phyloP scores from a whole-genome alignment of 2,329 filamentous ascomycete genomes.

The Colletotrichum liaoningense region DNA sequence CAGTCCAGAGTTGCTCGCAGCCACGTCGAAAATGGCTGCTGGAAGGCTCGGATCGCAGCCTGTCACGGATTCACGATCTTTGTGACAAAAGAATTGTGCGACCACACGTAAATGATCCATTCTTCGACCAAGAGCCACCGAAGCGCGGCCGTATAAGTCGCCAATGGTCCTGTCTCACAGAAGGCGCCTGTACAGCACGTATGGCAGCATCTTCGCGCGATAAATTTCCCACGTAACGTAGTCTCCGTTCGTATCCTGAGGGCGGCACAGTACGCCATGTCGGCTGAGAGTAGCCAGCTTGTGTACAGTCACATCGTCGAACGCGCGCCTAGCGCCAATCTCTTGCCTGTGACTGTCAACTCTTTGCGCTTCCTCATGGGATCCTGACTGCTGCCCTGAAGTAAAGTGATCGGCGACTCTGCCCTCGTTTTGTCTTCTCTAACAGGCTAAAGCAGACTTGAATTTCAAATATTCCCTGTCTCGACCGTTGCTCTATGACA shows the following conservation, averaged over 20 bases:
- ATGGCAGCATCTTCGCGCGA: not conserved
- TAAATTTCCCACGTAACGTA: not conserved
- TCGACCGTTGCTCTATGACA: not conserved
- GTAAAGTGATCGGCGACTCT: not conserved
- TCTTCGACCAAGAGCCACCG: not conserved
- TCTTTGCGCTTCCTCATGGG: not conserved
- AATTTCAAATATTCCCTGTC: not conserved
- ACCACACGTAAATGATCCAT: constrained; percentile 5
- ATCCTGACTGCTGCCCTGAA: not conserved
- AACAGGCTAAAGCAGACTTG: not conserved
- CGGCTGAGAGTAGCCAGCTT: not conserved
- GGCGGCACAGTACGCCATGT: not conserved
- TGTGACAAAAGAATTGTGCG: not conserved
- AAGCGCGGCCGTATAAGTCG: not conserved
- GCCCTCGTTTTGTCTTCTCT: not conserved
- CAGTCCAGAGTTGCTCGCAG: not conserved
- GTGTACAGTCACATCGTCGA: not conserved
- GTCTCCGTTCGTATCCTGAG: not conserved
- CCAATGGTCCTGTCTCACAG: not conserved
- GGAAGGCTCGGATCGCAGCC: not conserved
- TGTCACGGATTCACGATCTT: not conserved
- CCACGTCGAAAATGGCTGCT: not conserved
- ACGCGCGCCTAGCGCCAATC: constrained; percentile 3
- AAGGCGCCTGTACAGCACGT: not conserved
- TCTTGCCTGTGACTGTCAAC: not conserved